Conservation (phyloP, 2,329 filamentous ascomycete genomes). For the Myriosclerotinia curreyana region DNA sequence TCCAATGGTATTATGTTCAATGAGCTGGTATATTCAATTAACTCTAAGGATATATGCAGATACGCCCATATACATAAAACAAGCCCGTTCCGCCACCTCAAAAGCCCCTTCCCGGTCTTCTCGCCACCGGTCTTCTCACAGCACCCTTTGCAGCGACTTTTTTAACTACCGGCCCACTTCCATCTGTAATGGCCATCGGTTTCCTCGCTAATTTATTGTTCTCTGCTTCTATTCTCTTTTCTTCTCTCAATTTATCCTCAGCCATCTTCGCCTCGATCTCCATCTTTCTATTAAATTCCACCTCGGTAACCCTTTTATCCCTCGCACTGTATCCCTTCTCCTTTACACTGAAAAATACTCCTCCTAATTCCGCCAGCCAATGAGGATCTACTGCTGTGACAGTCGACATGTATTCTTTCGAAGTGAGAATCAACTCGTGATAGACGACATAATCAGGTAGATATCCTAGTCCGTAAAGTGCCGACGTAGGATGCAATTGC, state of each 20-base stretch:
- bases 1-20: background rate
- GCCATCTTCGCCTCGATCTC: slow-evolving; percentile 93
- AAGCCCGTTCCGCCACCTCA: background rate
- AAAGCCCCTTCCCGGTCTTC: slow-evolving; percentile 22
- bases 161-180: slow-evolving; percentile 15
- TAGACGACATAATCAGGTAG: slow-evolving; percentile 97
- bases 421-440: slow-evolving; percentile 94
- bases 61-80: background rate
- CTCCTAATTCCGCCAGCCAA: slow-evolving; percentile 94
- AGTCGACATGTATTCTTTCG: slow-evolving; percentile 96
- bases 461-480: slow-evolving; percentile 88
- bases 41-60: background rate
- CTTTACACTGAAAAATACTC: slow-evolving; percentile 95
- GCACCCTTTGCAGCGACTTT: slow-evolving; percentile 22
- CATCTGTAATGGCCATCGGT: slow-evolving; percentile 11
- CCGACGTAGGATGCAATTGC: slow-evolving; percentile 89
- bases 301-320: slow-evolving; percentile 83
- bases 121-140: slow-evolving; percentile 21
- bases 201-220: slow-evolving; percentile 48
- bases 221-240: slow-evolving; percentile 53
- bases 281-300: slow-evolving; percentile 88
- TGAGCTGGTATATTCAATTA: slow-evolving; percentile 11
- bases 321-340: slow-evolving; percentile 92
- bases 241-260: slow-evolving; percentile 70
- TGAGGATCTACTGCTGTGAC: slow-evolving; percentile 95